These are phyloP conservation scores for Boletus tylopilopsis DNA, from an alignment of 768 basidiomycete genomes.

Conservation along the genomic window DNA sequence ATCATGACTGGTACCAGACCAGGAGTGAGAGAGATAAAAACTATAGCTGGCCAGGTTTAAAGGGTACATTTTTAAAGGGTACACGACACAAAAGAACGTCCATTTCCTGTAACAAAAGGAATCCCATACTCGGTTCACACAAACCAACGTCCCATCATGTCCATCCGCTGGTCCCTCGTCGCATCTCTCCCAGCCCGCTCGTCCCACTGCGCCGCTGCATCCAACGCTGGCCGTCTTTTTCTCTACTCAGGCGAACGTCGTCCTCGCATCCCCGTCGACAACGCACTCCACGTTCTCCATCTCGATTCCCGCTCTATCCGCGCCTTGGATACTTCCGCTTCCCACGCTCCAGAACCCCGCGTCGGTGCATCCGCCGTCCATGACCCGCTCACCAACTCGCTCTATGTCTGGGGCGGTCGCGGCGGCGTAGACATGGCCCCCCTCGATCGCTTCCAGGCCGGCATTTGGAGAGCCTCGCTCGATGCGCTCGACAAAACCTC, in stretches of 20 bases:
- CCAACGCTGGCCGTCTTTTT: slow-evolving; percentile 25
- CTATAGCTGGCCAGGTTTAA: too few species aligned
- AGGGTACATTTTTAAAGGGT: slow-evolving; percentile 7
- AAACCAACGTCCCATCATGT: too few species aligned
- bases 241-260: slow-evolving; percentile 44
- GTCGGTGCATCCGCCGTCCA: slow-evolving; percentile 22
- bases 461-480: slow-evolving; percentile 28
- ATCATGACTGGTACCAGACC: slow-evolving; percentile 32
- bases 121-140: too few species aligned
- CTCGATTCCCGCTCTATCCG: slow-evolving; percentile 19
- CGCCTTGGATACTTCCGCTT: slow-evolving; percentile 5
- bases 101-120: slow-evolving; percentile 2
- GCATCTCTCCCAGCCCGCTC: slow-evolving; percentile 33
- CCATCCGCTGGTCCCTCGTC: slow-evolving; percentile 29
- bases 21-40: not conserved
- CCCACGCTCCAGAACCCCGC: slow-evolving; percentile 17
- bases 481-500: not conserved
- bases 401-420: slow-evolving; percentile 47
- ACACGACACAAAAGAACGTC: slow-evolving; percentile 22
- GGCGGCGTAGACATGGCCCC: slow-evolving; percentile 39
- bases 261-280: slow-evolving; percentile 40
- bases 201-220: slow-evolving; percentile 38
- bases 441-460: slow-evolving; percentile 26
- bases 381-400: slow-evolving; percentile 11
- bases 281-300: slow-evolving; percentile 26